Base-by-base conservation (phyloP, 352 stramenopile genomes). In the Globisporangium acanthophoron region DNA sequence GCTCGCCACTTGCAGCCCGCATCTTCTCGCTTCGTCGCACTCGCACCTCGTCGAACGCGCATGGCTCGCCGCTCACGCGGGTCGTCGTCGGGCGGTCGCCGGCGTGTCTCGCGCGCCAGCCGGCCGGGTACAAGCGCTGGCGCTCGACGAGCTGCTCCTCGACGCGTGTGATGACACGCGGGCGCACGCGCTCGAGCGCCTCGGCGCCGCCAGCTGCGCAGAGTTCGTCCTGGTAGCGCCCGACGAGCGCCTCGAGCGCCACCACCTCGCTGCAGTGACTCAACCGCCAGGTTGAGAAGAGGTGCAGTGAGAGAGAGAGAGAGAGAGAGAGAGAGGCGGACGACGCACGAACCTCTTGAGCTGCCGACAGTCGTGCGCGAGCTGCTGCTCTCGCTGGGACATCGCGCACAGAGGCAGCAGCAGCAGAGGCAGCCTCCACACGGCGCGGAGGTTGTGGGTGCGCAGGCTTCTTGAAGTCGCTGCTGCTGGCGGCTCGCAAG, bases 161-260 rank as follows among this genome's bases (percentile, higher is more conserved):
- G 3, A 74, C 65, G 12, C 69, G 70, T 51, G 35, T 41, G 35
- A 62, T 20, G 63, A 61, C 9, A 52, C 46, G 46, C 59, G 66
- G 24, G 24, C 56, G 16, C 21, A 35, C 6, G 44, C 59, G 5
- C 33, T 49, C 6, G 45, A 37, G 16, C 53, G 52, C 33, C 35
- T 44, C 6, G 11, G 40, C 6, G 31, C 21, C 18, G 41, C 50
- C 27, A n/a, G 47, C 45, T 20, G 35, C 41, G 45, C 50, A 33
- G 7, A 90, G 66, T 45, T 88, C 73, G 45, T 76, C 62, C 59
- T 90, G 80, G 59, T 87, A 88, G 31, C 74, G 69, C 46, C 73
- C 64, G 41, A 88, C 71, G n/a, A 90, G 65, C 45, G 60, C 50
- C 58, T 88, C 78, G 49, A 90, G 71, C 16, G 76, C 78, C 29